Evolutionary conservation across 768 basidiomycete species (phyloP).

Genomic region (Tubosaeta brunneosetosa): DNA sequence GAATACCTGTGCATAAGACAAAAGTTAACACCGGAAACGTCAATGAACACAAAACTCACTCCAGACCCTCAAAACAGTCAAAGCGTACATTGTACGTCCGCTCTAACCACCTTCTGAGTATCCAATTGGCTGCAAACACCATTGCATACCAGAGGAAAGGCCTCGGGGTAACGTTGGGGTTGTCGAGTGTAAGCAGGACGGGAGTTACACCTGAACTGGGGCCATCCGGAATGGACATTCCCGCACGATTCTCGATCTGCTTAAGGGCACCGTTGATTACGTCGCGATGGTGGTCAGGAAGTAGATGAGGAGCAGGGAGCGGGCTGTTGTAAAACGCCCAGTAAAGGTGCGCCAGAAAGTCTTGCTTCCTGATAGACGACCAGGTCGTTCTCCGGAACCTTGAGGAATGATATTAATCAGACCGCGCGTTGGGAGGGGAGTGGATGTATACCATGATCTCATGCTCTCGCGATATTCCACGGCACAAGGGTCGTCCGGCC

Average conservation of each 20-base stretch:
- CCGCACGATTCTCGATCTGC: conserved; percentile 67
- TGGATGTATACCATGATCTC: conserved; percentile 44
- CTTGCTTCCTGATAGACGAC: conserved; percentile 58
- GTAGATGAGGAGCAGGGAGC: conserved; percentile 45
- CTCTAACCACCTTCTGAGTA: conserved; percentile 42
- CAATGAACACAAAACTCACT: conserved; percentile 42
- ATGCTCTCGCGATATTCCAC: conserved; percentile 67
- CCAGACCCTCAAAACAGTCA: conserved; percentile 57
- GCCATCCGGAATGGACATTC: conserved; percentile 58
- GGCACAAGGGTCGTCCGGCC: conserved; percentile 61
- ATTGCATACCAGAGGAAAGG: conserved; percentile 63
- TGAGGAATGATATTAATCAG: conserved; percentile 3
- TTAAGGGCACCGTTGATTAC: conserved; percentile 58
- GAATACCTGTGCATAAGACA: conserved; percentile 51
- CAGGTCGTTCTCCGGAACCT: conserved; percentile 76
- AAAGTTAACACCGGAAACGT: neutral
- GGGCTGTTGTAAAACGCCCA: conserved; percentile 78
- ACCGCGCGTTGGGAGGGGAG: neutral
- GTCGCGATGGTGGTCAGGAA: conserved; percentile 43
- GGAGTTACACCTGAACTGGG: conserved; percentile 48
- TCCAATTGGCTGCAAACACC: conserved; percentile 46
- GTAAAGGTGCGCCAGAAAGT: conserved; percentile 72
- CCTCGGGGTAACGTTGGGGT: conserved; percentile 60
- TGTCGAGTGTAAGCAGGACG: conserved; percentile 74
- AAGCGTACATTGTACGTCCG: conserved; percentile 39